Base-by-base conservation (phyloP, 2,329 filamentous ascomycete species). In the Elsinoe ampelina region DNA sequence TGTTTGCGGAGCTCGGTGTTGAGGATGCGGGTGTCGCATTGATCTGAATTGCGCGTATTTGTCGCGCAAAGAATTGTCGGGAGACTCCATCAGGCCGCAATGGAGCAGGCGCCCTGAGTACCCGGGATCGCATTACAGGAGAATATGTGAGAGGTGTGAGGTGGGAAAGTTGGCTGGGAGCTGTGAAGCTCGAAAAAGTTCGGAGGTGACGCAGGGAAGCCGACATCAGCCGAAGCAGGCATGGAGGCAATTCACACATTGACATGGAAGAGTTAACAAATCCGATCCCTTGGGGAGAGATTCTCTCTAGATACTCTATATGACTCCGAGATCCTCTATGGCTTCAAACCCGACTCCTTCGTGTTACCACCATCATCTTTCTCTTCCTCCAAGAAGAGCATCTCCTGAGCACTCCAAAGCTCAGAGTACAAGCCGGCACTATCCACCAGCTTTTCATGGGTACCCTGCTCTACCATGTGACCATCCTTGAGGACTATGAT, bases 401-500 rank as follows among this genome's bases (percentile, higher is more conserved):
- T 70, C 62, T 71, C 69, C 61, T 71, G 69, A 57, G 68, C 66
- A 73, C 85, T 91, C 92, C 92, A 97, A 45, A 97, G 75, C 71
- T 95, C 86, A 5, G 87, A 83, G 70, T 97, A 97, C 19, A 96
- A 77, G 0, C 89, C 89, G 10, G 81, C 85, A 13, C 75, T 76
- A 63, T 93, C 86, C 60, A 97, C 82, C 58, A 98, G 73, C 68
- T 93, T 81, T 58, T 86, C 80, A 70, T 98, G 93, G 13, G 87
- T 95, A 12, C 93, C 93, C 70, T 81, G 83, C 73, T 97, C 93
- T 2, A 85, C 89, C n/a, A 97, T 90, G 12, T 76, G 77, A 0
- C 93, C 93, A 59, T 87, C 84, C 67, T 85, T 86, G 57, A 97
- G 74, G 36, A 97, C 93, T 64, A 97, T 91, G 64, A 97, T 97